A percentile compares a stretch with the other conserved stretches of the same genome.
Conservation (phyloP, 2,329 filamentous ascomycete species). For the Curvularia lunata region DNA sequence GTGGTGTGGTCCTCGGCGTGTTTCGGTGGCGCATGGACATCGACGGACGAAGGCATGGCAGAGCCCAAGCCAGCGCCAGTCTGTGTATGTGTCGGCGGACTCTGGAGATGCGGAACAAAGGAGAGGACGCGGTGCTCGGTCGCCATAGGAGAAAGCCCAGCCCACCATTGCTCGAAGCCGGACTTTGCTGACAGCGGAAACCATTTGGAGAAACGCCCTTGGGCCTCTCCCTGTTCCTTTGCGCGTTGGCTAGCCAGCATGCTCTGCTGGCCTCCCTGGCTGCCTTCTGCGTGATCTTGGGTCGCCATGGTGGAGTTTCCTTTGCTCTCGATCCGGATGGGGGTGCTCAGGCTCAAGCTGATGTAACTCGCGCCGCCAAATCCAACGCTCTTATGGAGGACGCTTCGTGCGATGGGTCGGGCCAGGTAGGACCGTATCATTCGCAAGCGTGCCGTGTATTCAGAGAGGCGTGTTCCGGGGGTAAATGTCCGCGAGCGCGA, state of each 20-base stretch:
- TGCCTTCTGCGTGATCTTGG: constrained; percentile 27
- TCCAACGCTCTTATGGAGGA: constrained; percentile 36
- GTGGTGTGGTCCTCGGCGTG: constrained; percentile 53
- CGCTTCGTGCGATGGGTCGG: constrained; percentile 30
- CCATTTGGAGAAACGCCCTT: constrained; percentile 52
- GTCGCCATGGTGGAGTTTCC: constrained; percentile 40
- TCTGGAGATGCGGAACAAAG: constrained; percentile 80
- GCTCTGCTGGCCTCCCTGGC: constrained; percentile 51
- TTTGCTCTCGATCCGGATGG: constrained; percentile 36
- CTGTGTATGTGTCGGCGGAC: constrained; percentile 71
- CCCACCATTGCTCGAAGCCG: constrained; percentile 78
- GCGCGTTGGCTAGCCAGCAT: constrained; percentile 57
- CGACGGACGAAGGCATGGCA: constrained; percentile 48
- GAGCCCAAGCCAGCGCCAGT: constrained; percentile 62
- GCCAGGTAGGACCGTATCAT: constrained; percentile 42
- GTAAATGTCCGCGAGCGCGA: background rate
- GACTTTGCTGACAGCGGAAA: constrained; percentile 94
- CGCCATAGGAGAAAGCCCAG: constrained; percentile 76
- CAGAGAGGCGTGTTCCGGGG: background rate
- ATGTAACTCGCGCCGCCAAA: constrained; percentile 44
- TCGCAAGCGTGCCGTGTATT: constrained; percentile 37
- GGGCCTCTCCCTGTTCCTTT: constrained; percentile 46
- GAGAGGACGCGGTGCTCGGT: constrained; percentile 90
- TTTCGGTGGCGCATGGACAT: constrained; percentile 48
- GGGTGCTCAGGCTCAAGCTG: constrained; percentile 37